These are phyloP conservation scores for Penicillium sp. DNA, from an alignment of 2,329 filamentous ascomycete genomes.

Conservation along the genomic window DNA sequence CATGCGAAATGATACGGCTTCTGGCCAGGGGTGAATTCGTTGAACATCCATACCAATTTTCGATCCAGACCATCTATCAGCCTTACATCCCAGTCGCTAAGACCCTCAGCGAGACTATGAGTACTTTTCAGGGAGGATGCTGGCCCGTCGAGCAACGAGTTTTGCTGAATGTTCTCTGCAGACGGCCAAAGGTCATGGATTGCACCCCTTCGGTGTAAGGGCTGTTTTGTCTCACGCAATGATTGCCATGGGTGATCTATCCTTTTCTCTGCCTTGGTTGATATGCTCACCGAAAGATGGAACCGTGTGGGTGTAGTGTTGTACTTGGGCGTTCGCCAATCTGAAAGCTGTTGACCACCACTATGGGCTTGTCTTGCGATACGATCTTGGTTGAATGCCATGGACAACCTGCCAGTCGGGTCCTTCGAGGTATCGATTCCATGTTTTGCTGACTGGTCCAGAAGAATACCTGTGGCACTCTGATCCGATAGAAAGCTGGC, in stretches of 20 bases:
- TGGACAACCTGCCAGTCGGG: background rate
- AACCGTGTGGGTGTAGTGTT: conserved; percentile 2
- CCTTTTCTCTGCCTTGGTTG: background rate
- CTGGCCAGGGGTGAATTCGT: conserved; percentile 37
- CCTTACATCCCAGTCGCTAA: conserved; percentile 36
- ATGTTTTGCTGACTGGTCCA: background rate
- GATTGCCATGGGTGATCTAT: conserved; percentile 1
- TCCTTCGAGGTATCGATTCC: background rate
- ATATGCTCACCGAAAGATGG: background rate
- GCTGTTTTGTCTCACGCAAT: background rate
- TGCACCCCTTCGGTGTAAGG: background rate
- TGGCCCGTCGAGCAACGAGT: too few relatives aligned
- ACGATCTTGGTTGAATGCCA: background rate
- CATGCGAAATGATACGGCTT: conserved; percentile 39
- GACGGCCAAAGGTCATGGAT: background rate
- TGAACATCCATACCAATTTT: conserved; percentile 36
- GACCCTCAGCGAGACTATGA: conserved; percentile 3
- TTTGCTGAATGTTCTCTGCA: background rate
- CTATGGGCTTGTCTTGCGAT: background rate
- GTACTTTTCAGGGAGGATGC: background rate
- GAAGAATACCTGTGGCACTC: background rate
- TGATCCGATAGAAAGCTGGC: conserved; percentile 16
- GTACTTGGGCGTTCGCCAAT: background rate
- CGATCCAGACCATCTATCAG: conserved; percentile 34
- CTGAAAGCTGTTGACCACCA: background rate